Conservation (phyloP, 2,329 filamentous ascomycete species). For the Coniochaeta prunicola region DNA sequence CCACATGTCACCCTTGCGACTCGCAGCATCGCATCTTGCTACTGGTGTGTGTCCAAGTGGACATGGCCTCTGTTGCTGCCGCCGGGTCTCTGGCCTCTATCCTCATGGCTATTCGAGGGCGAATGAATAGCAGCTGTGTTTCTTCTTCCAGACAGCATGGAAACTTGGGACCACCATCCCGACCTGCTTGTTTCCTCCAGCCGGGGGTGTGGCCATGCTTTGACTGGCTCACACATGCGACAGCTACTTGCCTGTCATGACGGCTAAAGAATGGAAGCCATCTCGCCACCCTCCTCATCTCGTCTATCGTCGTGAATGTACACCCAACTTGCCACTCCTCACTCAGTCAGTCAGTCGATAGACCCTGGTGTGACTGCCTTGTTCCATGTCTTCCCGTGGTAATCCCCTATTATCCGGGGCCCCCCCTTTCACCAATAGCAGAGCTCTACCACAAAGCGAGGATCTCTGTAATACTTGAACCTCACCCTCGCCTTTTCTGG, state of each 20-base stretch:
- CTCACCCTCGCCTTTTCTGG: not conserved
- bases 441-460: not conserved
- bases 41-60: not conserved
- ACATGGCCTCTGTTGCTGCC: not conserved
- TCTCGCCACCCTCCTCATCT: not conserved
- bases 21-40: not conserved
- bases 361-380: not conserved
- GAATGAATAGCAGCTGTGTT: not conserved
- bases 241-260: not conserved
- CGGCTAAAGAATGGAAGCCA: not conserved
- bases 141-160: not conserved
- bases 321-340: not conserved
- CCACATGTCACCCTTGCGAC: not conserved
- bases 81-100: not conserved
- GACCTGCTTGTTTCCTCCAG: not conserved
- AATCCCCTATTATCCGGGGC: not conserved
- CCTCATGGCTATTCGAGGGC: not conserved
- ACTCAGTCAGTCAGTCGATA: not conserved
- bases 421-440: not conserved
- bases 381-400: not conserved
- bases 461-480: not conserved
- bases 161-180: not conserved
- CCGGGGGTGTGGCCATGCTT: not conserved
- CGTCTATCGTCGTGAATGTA: not conserved
- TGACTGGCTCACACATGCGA: slow-evolving; percentile 3